Evolutionary conservation across 352 stramenopile genomes (phyloP).

Genomic region (Phytophthora pinifolia): DNA sequence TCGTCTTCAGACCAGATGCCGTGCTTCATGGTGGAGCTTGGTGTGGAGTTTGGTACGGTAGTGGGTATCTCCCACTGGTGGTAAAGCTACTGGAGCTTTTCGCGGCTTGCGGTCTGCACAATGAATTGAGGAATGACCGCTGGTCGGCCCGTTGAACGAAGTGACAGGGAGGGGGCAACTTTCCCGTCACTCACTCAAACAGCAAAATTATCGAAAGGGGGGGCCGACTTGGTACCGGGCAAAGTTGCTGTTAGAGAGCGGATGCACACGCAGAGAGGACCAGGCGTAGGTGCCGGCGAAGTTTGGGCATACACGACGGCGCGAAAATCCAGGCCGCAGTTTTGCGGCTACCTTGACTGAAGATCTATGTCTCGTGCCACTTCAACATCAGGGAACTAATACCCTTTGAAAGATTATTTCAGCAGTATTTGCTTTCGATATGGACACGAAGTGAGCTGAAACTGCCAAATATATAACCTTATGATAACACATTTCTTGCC

Average conservation of each 20-base stretch:
- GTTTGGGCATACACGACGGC: conserved; percentile 20
- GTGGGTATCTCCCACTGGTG: conserved; percentile 13
- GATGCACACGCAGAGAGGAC: not conserved
- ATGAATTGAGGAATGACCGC: conserved; percentile 29
- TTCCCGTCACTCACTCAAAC: conserved; percentile 20
- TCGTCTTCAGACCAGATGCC: conserved; percentile 61
- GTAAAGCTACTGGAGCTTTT: conserved; percentile 16
- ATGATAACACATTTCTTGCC: no score
- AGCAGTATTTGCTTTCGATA: no score
- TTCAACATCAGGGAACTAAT: conserved; percentile 6
- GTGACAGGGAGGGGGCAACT: conserved; percentile 24
- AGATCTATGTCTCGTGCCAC: conserved; percentile 9
- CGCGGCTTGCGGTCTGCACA: conserved; percentile 12
- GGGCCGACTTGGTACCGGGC: not conserved
- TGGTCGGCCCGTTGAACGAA: conserved; percentile 2
- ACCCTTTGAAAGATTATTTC: no score
- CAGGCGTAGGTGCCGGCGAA: conserved; percentile 3
- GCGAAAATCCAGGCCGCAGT: conserved; percentile 24
- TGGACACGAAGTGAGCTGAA: no score
- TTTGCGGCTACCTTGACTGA: conserved; percentile 11
- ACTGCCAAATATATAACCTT: no score
- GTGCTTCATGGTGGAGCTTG: conserved; percentile 27
- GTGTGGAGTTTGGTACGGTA: not conserved
- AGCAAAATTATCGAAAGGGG: conserved; percentile 36
- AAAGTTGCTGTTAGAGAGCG: not conserved